A percentile compares a stretch with the other conserved stretches of the same genome.
These are phyloP conservation scores for Pseudogymnoascus sp. DNA, from an alignment of 2,329 filamentous ascomycete species.

Conservation along the genomic window DNA sequence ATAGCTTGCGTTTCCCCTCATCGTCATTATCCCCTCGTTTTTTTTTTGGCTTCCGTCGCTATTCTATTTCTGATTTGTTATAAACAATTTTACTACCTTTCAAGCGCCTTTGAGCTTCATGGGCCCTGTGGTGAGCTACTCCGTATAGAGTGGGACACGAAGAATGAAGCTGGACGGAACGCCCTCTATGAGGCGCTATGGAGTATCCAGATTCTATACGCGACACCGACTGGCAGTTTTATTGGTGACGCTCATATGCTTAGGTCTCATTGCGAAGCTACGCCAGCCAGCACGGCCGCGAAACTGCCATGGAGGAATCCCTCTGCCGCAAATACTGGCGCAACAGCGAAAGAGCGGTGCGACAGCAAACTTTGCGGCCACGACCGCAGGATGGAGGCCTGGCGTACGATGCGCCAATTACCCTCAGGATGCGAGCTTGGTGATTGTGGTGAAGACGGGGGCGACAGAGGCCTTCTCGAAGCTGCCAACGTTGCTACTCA, in stretches of 20 bases:
- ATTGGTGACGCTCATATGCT: neutral
- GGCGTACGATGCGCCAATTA: neutral
- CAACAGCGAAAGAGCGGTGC: neutral
- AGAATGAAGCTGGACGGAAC: neutral
- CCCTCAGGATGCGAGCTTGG: conserved; percentile 23
- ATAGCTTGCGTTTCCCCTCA: neutral
- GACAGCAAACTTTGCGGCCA: neutral
- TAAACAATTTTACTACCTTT: neutral
- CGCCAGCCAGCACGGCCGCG: neutral
- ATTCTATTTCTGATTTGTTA: neutral
- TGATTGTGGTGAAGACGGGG: conserved; percentile 53
- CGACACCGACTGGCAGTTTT: neutral
- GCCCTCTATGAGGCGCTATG: neutral
- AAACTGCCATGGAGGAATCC: neutral
- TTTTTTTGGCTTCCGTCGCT: neutral
- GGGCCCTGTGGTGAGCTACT: neutral
- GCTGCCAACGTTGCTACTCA: conserved; percentile 49
- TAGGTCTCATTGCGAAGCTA: neutral
- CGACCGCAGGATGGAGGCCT: neutral
- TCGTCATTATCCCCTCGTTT: neutral
- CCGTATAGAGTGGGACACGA: neutral
- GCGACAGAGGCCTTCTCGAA: conserved; percentile 48
- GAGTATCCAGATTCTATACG: neutral
- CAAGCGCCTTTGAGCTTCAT: neutral
- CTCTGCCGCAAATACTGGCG: neutral